Evolutionary conservation across 495 filamentous ascomycete genomes (phyloP), one percentile per base, ranked within the genome.

Genomic region (Neurospora sp.): DNA sequence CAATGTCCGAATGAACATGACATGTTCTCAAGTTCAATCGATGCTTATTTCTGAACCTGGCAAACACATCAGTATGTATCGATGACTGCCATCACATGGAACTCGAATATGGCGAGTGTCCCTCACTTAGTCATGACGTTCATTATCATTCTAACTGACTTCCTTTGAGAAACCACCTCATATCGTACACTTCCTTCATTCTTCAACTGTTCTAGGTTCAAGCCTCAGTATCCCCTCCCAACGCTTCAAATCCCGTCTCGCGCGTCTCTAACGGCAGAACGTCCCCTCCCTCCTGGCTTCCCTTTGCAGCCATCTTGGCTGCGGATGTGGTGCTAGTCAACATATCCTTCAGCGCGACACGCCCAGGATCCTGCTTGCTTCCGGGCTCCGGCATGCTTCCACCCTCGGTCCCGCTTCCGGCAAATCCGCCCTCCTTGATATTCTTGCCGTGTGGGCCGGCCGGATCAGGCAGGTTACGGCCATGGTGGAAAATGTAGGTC

Each of bases 371-470:
- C 36, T 79, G 39, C 73, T 77, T 75, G n/a, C 80, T 82, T 9
- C 81, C 82, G 28, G 81, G 81, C 79, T 83, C 77, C 2, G 83
- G 79, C 75, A 81, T 74, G 36, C 62, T 45, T 13, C 75, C 79
- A 45, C 76, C 79, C 36, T 70, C 78, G 6, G 80, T 81, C 21
- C 79, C 79, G 11, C 79, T 79, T 19, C 81, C 83, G 15, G 54
- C 75, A 70, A 81, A 77, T 28, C 76, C 78, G 37, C 79, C 80
- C 77, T 84, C 84, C 11, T 21, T 80, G 9, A 84, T 45, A 42
- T 83, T 84, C 78, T 80, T 82, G 54, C 83, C 84, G 69, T 85
- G 81, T 10, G 83, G 83, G 19, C 79, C 78, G 21, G 62, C 45
- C 15, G 24, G 39, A 54, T 76, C 75, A 19, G 70, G 75, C 4